Conservation (phyloP, 441 rosid species). For the Adansonia madagascariensis region DNA sequence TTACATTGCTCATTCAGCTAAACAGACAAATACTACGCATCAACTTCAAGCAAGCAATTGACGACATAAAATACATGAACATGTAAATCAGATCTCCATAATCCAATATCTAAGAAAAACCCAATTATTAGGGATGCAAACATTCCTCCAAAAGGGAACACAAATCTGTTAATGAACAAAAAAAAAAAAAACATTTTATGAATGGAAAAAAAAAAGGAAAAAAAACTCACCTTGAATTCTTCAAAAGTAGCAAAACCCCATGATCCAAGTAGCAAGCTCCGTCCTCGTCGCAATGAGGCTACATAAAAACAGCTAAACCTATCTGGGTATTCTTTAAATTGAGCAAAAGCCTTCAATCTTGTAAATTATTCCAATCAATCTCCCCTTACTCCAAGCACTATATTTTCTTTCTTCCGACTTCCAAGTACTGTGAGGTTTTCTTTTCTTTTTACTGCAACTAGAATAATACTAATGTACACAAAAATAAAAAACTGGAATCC, state of each 20-base stretch:
- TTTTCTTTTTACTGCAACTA: conserved; percentile 6
- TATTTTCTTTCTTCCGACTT: conserved; percentile 11
- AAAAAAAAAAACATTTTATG: neutral
- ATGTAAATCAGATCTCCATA: conserved; percentile 23
- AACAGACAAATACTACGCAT: neutral
- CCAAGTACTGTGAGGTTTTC: conserved; percentile 10
- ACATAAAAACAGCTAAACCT: conserved; percentile 21
- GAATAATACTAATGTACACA: conserved; percentile 1
- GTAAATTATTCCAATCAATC: conserved; percentile 27
- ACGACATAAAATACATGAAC: neutral
- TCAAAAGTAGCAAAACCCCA: conserved; percentile 32
- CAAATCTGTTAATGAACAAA: neutral
- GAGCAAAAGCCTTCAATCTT: conserved; percentile 31
- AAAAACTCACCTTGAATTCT: conserved; percentile 36
- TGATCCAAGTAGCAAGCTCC: conserved; percentile 27
- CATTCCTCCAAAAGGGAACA: neutral
- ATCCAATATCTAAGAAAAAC: conserved; percentile 11
- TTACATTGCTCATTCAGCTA: conserved; percentile 29
- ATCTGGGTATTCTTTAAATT: conserved; percentile 41
- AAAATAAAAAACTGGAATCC: conserved; percentile 2
- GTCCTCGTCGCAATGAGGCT: conserved; percentile 25
- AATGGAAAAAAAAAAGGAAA: neutral
- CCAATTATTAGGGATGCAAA: neutral
- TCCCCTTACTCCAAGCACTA: conserved; percentile 31
- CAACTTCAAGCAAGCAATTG: conserved; percentile 5